phyloP scores from a whole-genome alignment of 2,329 filamentous ascomycete species.

The Colletotrichum sansevieriae region DNA sequence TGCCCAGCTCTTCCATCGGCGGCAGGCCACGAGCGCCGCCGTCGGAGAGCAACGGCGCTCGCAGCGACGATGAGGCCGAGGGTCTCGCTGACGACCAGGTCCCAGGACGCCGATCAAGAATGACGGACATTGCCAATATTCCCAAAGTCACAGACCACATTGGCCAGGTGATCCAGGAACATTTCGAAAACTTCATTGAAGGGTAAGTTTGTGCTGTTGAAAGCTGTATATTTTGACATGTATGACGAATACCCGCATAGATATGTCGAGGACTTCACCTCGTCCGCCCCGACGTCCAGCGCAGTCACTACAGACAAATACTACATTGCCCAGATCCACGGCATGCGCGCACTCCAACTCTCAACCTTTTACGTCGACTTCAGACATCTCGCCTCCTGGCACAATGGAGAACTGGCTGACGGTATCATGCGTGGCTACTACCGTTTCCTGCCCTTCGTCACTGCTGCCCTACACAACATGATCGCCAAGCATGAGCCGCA shows the following conservation, averaged over 20 bases:
- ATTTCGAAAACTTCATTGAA: conserved; percentile 86
- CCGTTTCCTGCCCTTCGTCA: conserved; percentile 92
- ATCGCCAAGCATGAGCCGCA: conserved; percentile 94
- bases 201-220: conserved; percentile 61
- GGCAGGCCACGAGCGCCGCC: conserved; percentile 70
- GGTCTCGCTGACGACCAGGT: conserved; percentile 76
- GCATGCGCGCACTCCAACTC: conserved; percentile 79
- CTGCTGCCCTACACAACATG: conserved; percentile 88
- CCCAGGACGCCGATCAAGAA: conserved; percentile 61
- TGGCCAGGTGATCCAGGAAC: conserved; percentile 79
- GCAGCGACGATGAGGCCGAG: conserved; percentile 73
- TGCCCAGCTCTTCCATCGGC: conserved; percentile 64
- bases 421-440: conserved; percentile 94
- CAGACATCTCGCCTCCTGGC: conserved; percentile 82
- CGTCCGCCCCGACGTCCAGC: conserved; percentile 76
- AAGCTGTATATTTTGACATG: not conserved
- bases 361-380: conserved; percentile 91
- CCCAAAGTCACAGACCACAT: conserved; percentile 82
- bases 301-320: conserved; percentile 83
- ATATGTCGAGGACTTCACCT: conserved; percentile 77
- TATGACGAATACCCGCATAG: conserved; percentile 49
- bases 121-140: conserved; percentile 65
- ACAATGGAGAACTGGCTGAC: conserved; percentile 84
- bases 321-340: conserved; percentile 86
- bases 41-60: conserved; percentile 70